These are phyloP conservation scores for Cutaneotrichosporon sp. DNA, from an alignment of 1,284 basidiomycete species.

Conservation along the genomic window DNA sequence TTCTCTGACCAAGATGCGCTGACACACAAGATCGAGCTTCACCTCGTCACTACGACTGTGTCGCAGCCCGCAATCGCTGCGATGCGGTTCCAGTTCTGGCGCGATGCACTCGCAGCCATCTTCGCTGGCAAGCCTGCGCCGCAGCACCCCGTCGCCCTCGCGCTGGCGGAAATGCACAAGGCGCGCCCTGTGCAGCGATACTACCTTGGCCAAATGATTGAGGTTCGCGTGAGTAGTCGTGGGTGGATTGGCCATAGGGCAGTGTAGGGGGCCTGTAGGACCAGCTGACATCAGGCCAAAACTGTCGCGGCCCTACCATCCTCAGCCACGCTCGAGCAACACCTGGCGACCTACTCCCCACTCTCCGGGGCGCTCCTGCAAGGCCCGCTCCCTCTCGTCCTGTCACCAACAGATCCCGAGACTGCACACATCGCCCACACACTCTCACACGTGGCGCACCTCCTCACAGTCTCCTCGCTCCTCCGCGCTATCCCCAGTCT, in stretches of 20 bases:
- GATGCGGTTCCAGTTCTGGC: constrained; percentile 91
- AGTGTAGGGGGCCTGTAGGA: background rate
- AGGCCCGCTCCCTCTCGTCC: constrained; percentile 67
- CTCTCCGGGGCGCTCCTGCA: constrained; percentile 76
- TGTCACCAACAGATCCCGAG: constrained; percentile 54
- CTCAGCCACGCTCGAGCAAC: constrained; percentile 64
- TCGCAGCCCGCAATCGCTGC: constrained; percentile 73
- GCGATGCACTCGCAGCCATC: constrained; percentile 71
- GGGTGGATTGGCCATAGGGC: background rate
- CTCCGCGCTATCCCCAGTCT: constrained; percentile 73
- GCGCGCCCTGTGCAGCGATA: constrained; percentile 53
- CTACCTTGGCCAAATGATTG: constrained; percentile 77
- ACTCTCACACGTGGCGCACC: constrained; percentile 53
- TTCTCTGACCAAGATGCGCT: too few relatives aligned
- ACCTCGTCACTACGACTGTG: constrained; percentile 71
- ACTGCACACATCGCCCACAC: constrained; percentile 65
- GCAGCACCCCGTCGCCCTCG: constrained; percentile 75
- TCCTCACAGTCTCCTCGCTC: constrained; percentile 54
- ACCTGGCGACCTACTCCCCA: constrained; percentile 68
- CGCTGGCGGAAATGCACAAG: constrained; percentile 60
- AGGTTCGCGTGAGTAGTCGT: constrained; percentile 63
- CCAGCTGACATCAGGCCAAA: constrained; percentile 58
- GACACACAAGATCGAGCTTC: constrained; percentile 71
- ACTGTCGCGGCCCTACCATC: constrained; percentile 62
- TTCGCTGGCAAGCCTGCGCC: constrained; percentile 48